Conservation (phyloP, 202 grass and related monocot species). For the Dendrocalamus latiflorus region DNA sequence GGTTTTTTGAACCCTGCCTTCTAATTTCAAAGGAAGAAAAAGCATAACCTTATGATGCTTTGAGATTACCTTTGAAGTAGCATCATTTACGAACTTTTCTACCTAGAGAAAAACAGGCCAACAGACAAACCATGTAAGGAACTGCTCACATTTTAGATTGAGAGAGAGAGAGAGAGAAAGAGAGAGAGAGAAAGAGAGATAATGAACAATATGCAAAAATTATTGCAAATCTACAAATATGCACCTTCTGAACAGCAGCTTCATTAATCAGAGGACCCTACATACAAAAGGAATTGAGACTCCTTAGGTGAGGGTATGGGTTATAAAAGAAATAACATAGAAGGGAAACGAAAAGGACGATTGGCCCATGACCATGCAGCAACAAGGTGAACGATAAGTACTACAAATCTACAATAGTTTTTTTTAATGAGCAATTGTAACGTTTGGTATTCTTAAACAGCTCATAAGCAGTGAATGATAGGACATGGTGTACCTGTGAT, state of each 20-base stretch:
- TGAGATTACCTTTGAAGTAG: slow-evolving; percentile 77
- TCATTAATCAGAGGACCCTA: slow-evolving; percentile 98
- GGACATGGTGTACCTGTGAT: slow-evolving; percentile 52
- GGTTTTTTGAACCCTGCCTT: neutral
- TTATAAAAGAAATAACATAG: slow-evolving; percentile 2
- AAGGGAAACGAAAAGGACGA: neutral
- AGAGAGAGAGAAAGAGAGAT: neutral
- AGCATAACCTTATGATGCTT: neutral
- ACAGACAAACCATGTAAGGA: slow-evolving; percentile 37
- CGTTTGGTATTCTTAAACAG: slow-evolving; percentile 8
- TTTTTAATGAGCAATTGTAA: neutral
- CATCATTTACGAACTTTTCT: slow-evolving; percentile 78
- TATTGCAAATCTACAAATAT: neutral
- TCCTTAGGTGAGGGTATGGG: slow-evolving; percentile 20
- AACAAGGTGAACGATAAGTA: neutral
- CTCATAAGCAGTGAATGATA: slow-evolving; percentile 6
- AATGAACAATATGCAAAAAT: slow-evolving; percentile 5
- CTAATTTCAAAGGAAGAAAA: neutral
- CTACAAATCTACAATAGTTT: neutral
- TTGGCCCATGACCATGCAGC: neutral
- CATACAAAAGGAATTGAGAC: slow-evolving; percentile 22
- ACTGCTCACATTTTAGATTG: neutral
- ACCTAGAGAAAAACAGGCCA: slow-evolving; percentile 54
- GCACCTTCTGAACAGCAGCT: slow-evolving; percentile 78
- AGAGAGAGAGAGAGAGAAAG: neutral